Percentiles rank a stretch among this genome's conserved stretches.
phyloP scores from a whole-genome alignment of 306 rosid species.

The Myrica gale region DNA sequence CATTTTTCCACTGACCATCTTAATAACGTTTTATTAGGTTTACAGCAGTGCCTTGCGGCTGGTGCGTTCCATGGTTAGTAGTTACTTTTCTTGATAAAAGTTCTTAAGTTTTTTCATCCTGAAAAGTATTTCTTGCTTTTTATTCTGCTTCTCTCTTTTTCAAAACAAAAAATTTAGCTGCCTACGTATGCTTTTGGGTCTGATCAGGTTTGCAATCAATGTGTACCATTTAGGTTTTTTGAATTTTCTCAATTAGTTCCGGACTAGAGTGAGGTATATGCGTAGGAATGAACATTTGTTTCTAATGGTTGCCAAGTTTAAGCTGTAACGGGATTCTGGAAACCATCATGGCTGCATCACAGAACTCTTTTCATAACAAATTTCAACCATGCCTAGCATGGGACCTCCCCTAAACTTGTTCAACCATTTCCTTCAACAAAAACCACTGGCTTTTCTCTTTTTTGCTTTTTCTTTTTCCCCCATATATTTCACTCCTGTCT shows the following conservation, averaged over 20 bases:
- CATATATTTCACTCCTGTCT: not conserved
- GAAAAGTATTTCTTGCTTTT: not conserved
- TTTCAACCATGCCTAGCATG: not conserved
- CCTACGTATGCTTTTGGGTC: not conserved
- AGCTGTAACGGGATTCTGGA: not conserved
- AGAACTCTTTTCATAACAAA: not conserved
- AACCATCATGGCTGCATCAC: not conserved
- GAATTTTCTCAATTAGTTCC: not conserved
- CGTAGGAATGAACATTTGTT: not conserved
- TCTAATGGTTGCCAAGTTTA: not conserved
- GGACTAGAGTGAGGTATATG: not conserved
- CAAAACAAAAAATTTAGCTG: not conserved
- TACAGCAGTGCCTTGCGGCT: conserved; percentile 97
- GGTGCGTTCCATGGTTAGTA: conserved; percentile 97
- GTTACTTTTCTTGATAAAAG: conserved; percentile 16
- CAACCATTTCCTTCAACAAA: not conserved
- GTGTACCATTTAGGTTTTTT: not conserved
- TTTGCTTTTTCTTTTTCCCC: not conserved
- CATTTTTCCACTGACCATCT: conserved; percentile 3
- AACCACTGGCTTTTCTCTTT: not conserved
- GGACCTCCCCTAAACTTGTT: not conserved
- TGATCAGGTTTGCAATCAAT: not conserved
- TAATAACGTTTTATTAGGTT: conserved; percentile 48
- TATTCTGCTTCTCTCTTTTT: too few species aligned
- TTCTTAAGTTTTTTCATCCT: conserved; percentile 10